Evolutionary conservation across 305 asterid species (phyloP).

Genomic region (Fraxinus floribunda): DNA sequence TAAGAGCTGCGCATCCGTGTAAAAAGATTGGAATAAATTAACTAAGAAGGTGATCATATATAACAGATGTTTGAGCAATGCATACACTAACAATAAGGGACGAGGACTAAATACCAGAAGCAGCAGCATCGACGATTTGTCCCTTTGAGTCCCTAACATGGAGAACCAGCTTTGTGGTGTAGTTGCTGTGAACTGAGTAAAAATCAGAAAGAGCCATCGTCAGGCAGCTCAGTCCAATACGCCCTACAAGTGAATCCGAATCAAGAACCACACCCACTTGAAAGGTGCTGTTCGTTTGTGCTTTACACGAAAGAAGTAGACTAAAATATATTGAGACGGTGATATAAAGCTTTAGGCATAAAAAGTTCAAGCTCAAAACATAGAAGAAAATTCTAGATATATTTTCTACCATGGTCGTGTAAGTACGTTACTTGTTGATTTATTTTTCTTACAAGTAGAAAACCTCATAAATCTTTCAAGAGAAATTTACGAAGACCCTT

Average conservation of each 20-base stretch:
- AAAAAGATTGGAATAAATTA: neutral
- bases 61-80: neutral
- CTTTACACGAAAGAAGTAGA: constrained; percentile 15
- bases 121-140: constrained; percentile 35
- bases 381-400: neutral
- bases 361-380: neutral
- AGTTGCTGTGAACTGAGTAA: constrained; percentile 29
- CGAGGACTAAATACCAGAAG: constrained; percentile 27
- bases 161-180: constrained; percentile 32
- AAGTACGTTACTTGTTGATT: neutral
- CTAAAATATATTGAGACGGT: neutral
- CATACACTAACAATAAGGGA: neutral
- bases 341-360: neutral
- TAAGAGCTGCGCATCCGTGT: neutral
- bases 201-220: constrained; percentile 36
- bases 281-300: constrained; percentile 30
- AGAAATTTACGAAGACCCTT: neutral
- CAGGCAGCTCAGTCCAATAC: constrained; percentile 37
- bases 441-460: neutral
- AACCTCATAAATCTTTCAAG: neutral
- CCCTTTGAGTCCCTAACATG: constrained; percentile 32
- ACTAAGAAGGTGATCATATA: neutral
- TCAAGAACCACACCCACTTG: constrained; percentile 44
- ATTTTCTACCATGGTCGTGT: neutral
- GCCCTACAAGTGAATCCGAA: constrained; percentile 31